These are phyloP conservation scores for Thelonectria blattea DNA, from an alignment of 2,329 filamentous ascomycete species.

Conservation along the genomic window DNA sequence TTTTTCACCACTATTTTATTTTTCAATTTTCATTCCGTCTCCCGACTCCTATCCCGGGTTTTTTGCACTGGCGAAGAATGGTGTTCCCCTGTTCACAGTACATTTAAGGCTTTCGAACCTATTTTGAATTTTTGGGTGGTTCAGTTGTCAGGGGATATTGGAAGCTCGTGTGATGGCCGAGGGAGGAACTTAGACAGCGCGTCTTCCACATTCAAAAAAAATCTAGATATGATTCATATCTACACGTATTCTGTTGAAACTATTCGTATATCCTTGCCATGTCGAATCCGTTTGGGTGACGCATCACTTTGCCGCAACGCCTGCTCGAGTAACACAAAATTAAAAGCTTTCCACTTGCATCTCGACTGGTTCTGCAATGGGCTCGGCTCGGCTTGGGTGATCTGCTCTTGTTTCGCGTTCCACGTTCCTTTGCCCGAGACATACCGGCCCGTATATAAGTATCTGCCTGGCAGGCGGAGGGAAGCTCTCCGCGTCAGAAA, in stretches of 20 bases:
- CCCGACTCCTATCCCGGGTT: constrained; percentile 33
- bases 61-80: constrained; percentile 41
- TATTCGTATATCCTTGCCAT: constrained; percentile 18
- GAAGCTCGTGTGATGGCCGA: constrained; percentile 34
- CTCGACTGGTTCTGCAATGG: not conserved
- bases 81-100: constrained; percentile 38
- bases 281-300: constrained; percentile 1
- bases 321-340: not conserved
- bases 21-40: constrained; percentile 29
- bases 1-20: constrained; percentile 19
- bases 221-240: constrained; percentile 43
- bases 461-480: not conserved
- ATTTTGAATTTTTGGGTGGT: constrained; percentile 34
- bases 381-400: not conserved
- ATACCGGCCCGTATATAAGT: not conserved
- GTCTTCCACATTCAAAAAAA: constrained; percentile 34
- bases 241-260: constrained; percentile 30
- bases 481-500: not conserved
- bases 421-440: not conserved
- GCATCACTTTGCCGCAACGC: not conserved
- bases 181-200: constrained; percentile 42
- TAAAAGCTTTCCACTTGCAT: not conserved
- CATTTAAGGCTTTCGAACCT: constrained; percentile 33
- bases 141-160: constrained; percentile 34
- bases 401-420: not conserved